phyloP scores from a whole-genome alignment of 108 stramenopile species.

The Cyclotella baltica region DNA sequence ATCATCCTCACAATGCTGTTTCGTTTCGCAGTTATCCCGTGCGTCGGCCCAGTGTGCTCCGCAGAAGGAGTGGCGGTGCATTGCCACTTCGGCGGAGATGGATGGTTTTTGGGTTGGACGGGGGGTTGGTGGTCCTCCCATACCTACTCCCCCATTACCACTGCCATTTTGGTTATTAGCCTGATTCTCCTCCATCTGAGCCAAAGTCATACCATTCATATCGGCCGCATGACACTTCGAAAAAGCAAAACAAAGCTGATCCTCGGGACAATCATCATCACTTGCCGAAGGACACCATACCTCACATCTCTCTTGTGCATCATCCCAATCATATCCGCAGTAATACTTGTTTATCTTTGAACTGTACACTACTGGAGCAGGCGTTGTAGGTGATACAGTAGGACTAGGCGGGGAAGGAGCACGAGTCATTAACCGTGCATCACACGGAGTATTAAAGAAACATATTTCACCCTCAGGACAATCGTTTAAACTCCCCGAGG shows the following conservation, averaged over 20 bases:
- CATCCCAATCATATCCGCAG: conserved; percentile 52
- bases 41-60: conserved; percentile 29
- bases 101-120: conserved; percentile 42
- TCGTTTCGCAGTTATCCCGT: conserved; percentile 53
- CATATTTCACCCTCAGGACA: conserved; percentile 57
- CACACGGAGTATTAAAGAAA: conserved; percentile 53
- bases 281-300: conserved; percentile 52
- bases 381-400: conserved; percentile 42
- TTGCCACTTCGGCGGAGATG: conserved; percentile 43
- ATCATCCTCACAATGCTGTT: conserved; percentile 53
- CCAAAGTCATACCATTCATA: conserved; percentile 47
- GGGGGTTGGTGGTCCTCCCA: conserved; percentile 8
- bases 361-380: conserved; percentile 36
- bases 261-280: conserved; percentile 55
- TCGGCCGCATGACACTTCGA: conserved; percentile 44
- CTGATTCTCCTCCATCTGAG: conserved; percentile 31
- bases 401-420: conserved; percentile 42
- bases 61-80: conserved; percentile 54
- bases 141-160: neutral
- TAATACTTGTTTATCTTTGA: conserved; percentile 54
- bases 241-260: conserved; percentile 51
- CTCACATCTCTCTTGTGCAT: conserved; percentile 53
- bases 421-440: conserved; percentile 44
- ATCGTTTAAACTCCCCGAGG: conserved; percentile 49
- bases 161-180: neutral